These are phyloP conservation scores for Phtheirospermum japonicum DNA, from an alignment of 257 asterid species.

Conservation along the genomic window DNA sequence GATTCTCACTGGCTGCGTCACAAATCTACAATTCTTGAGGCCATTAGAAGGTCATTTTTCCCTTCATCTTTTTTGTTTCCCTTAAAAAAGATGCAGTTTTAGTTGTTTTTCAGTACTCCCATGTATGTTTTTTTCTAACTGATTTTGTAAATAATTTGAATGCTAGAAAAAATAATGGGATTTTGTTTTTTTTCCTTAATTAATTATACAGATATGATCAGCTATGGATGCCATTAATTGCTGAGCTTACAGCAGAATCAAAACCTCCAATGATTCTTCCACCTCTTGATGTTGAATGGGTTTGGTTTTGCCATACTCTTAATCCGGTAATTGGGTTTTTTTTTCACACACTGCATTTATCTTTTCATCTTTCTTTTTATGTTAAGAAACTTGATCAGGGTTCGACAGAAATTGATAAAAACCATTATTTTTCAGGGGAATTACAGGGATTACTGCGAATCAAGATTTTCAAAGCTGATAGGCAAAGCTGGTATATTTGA, in stretches of 20 bases:
- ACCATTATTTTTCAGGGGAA: conserved; percentile 41
- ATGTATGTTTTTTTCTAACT: too few relatives aligned
- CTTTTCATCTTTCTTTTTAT: too few relatives aligned
- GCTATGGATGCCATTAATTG: conserved; percentile 92
- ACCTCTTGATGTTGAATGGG: conserved; percentile 94
- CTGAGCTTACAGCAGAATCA: conserved; percentile 52
- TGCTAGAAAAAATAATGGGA: conserved; percentile 11
- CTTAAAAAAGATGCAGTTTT: too few relatives aligned
- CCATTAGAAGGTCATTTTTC: conserved; percentile 61
- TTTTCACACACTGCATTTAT: too few relatives aligned
- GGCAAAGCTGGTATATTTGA: conserved; percentile 73
- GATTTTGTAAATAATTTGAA: conserved; percentile 1
- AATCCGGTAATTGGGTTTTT: conserved; percentile 42
- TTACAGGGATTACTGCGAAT: conserved; percentile 71
- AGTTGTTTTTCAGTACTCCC: too few relatives aligned
- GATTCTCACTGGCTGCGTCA: conserved; percentile 66
- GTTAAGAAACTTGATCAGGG: too few relatives aligned
- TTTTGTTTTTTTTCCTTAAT: conserved; percentile 13
- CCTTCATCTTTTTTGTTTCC: background rate
- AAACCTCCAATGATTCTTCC: conserved; percentile 84
- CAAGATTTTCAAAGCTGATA: conserved; percentile 68
- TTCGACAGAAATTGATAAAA: too few relatives aligned
- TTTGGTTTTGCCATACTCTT: conserved; percentile 90
- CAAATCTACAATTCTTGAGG: conserved; percentile 51
- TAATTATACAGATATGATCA: conserved; percentile 56